Base-by-base conservation (phyloP, 208 protist genomes). In the Blechomonas ayalai region DNA sequence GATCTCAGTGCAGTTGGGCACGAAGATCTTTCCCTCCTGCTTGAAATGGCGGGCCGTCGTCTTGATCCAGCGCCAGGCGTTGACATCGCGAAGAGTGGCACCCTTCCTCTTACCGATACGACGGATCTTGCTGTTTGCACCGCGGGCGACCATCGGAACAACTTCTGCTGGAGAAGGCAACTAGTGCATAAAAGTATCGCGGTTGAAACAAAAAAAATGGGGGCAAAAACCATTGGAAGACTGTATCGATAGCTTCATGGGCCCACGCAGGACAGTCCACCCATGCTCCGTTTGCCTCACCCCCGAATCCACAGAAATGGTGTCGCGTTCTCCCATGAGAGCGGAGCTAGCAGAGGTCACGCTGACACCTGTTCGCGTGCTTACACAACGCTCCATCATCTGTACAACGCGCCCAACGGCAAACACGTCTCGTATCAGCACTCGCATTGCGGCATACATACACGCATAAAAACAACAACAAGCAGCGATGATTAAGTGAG, bases 1-100 rank as follows among this genome's bases (percentile, higher is more conserved):
- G 69, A 98, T 76, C 64, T 98, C 97, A 42, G 89, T 84, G 82
- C 95, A 98, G 68, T 94, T 84, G 52, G 97, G 97, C 43, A 98
- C 83, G 40, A 90, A 64, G 59, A 96, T 53, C 64, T 89, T 92
- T 45, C 90, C 90, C 73, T 92, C 77, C 49, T 86, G 78, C 85
- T 99, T 98, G 69, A 98, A 92, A 86, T 98, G 88, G 41, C 73
- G 75, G 48, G 93, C 91, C 46, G 91, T 95, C 28, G 81, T 70
- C 59, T 92, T 88, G 58, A 98, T 92, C 89, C 97, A 98, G 56
- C 95, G 83, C 72, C 92, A 82, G 28, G 96, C 71, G 62, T 64
- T 70, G 38, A 98, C 93, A 61, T 99, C 97, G 60, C 90, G 89
- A 45, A 98, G 50, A 55, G 77, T 85, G 48, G 84, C 84, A 35